Base-by-base conservation (phyloP, 2,329 filamentous ascomycete species). In the Colletotrichum scovillei region DNA sequence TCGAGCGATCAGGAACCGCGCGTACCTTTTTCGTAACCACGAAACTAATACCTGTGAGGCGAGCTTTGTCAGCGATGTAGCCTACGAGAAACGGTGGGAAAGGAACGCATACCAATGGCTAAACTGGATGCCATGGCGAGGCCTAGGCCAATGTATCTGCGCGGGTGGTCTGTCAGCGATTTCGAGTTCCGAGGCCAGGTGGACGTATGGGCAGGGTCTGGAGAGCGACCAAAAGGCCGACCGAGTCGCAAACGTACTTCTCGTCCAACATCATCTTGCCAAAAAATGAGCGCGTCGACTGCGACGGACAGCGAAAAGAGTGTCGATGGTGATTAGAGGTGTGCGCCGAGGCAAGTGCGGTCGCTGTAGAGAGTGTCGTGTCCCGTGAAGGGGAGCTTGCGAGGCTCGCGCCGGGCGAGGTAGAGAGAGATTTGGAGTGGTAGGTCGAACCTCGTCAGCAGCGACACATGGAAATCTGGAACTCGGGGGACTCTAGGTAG, bases 11-110 rank as follows among this genome's bases (percentile, higher is more conserved):
- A 58, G 26, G 57, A 59, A 42, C 63, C 73, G 81, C 85, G 81
- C 85, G 82, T 86, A 97, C 94, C 90, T 98, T 98, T 86, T 99
- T 99, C 60, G 97, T 99, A 80, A 99, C 98, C 78, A 99, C 96
- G 84, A 99, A 99, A 89, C 95, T 98, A 64, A 94, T 95, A 80
- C 95, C 95, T 97, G 78, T 56, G 57, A 72, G 55, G 72, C 52
- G 53, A 57, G 67, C 60, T 71, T 69, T 76, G 76, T 81, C 64
- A 81, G 77, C 55, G 64, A 24, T n/a, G 35, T 62, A 30, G 35
- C 24, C 38, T 24, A 42, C 22, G 16, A 24, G 32, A 56, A 5
- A 67, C 57, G 55, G 28, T 60, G 16, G 68, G 32, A 22, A 30
- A 49, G 71, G 73, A 22, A 49, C 56, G 56, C 63, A 32, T 89